Conservation (phyloP, 129 eudicot genomes). For the Centrapalus pauciflorus region DNA sequence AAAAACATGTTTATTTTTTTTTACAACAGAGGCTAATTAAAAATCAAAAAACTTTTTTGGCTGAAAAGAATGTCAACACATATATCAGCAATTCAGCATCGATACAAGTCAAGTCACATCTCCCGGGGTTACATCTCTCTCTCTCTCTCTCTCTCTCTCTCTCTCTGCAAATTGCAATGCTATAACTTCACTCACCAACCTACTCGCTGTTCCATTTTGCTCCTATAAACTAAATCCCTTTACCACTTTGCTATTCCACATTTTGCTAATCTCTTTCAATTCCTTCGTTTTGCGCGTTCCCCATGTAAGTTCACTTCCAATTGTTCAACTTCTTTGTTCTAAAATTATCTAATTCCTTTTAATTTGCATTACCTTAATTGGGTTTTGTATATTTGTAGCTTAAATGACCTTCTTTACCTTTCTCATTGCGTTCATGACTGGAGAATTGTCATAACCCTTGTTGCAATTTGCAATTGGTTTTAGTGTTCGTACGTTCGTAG, state of each 20-base stretch:
- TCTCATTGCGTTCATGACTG: not conserved
- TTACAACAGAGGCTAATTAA: too few species aligned
- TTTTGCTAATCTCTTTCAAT: not conserved
- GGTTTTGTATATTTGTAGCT: not conserved
- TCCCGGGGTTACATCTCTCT: slow-evolving; percentile 21
- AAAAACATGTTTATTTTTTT: too few species aligned
- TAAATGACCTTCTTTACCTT: not conserved
- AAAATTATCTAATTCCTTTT: not conserved
- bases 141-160: not conserved
- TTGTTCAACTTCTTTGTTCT: not conserved
- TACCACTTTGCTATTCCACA: not conserved
- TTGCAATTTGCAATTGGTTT: not conserved
- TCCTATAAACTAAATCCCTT: slow-evolving; percentile 10
- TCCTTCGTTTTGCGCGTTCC: not conserved
- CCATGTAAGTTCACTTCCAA: not conserved
- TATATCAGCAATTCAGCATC: not conserved
- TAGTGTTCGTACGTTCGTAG: not conserved
- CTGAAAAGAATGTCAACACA: not conserved
- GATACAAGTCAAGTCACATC: slow-evolving; percentile 19
- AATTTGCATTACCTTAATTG: not conserved
- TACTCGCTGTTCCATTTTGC: slow-evolving; percentile 1
- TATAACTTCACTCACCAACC: slow-evolving; percentile 36
- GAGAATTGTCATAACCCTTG: not conserved
- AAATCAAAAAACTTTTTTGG: too few species aligned
- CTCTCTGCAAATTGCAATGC: not conserved